Conservation (phyloP, 352 stramenopile species). For the Globisporangium recalcitrans region DNA sequence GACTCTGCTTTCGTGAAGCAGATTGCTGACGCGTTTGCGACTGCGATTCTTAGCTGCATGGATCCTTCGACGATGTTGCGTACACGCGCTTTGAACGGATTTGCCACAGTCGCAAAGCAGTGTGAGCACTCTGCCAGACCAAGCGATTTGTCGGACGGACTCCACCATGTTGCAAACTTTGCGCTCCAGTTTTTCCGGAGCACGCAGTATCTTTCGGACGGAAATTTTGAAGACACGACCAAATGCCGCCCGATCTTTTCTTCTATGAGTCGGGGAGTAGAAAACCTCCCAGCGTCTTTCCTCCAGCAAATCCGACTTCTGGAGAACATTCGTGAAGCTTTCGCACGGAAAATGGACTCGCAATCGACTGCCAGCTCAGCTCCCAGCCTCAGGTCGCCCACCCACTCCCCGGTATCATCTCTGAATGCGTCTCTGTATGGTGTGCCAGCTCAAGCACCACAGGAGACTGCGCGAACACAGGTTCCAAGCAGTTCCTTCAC, state of each 20-base stretch:
- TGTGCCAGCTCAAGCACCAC: not conserved
- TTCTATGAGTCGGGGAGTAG: conserved; percentile 31
- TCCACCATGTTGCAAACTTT: conserved; percentile 75
- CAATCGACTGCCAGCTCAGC: conserved; percentile 9
- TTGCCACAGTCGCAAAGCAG: conserved; percentile 48
- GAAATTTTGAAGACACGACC: conserved; percentile 58
- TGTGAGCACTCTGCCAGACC: conserved; percentile 39
- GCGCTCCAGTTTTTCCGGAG: conserved; percentile 67
- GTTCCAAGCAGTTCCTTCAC: not conserved
- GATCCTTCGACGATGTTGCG: conserved; percentile 57
- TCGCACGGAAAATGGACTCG: conserved; percentile 22
- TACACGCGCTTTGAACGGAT: conserved; percentile 43
- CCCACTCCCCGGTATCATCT: not conserved
- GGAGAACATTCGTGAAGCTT: conserved; percentile 50
- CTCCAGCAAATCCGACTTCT: conserved; percentile 64
- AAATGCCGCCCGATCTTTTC: conserved; percentile 52
- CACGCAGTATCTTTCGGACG: conserved; percentile 48
- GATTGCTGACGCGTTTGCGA: conserved; percentile 70
- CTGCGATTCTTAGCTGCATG: conserved; percentile 69
- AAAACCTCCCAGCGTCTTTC: conserved; percentile 64
- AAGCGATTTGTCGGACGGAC: conserved; percentile 50
- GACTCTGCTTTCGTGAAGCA: conserved; percentile 64
- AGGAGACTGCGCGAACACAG: not conserved
- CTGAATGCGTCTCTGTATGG: conserved; percentile 8
- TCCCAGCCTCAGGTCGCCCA: conserved; percentile 11